Evolutionary conservation across 2,329 filamentous ascomycete genomes (phyloP), one percentile per base, ranked within the genome.

Genomic region (Colletotrichum salicis): DNA sequence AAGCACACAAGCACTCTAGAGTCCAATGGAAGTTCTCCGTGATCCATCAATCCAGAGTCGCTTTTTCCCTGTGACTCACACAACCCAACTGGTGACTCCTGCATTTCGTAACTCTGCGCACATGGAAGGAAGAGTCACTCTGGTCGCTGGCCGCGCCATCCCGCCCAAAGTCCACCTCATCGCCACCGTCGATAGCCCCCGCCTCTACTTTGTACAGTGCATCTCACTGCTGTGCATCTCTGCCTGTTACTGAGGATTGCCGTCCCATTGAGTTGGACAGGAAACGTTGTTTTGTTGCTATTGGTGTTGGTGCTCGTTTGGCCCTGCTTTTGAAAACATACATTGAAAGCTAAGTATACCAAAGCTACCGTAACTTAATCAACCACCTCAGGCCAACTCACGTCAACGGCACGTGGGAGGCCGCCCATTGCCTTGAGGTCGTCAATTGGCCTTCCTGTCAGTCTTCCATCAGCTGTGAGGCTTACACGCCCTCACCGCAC

Each of bases 21-120:
- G 15, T 55, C 22, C 48, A 29, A 41, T 15, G 37, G 37, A 15
- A 41, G 29, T n/a, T n/a, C 37, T 52, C n/a, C 13, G 10, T 60
- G 70, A 56, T 54, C 70, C 58, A 55, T 64, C 45, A 19, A 58
- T 31, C 22, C 24, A 31, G 19, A 31, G 45, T 70, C 33, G 61
- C n/a, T 31, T 64, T 41, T 64, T 41, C 61, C 45, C 37, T 41
- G 61, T 64, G 61, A 64, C 61, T 64, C 61, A 64, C 22, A 64
- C 51, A 22, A 64, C 22, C 54, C 51, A 22, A 33, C 13, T 63
- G 45, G 33, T 63, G 60, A 37, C 45, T 54, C 24, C 41, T 57
- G 29, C 54, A 55, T 63, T 63, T 51, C n/a, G 52, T 57, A 63
- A 64, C 65, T 48, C 19, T 41, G 24, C 45, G 54, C 41, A 54